Evolutionary conservation across 352 stramenopile genomes (phyloP), one percentile per base, ranked within the genome.

Genomic region (Phytophthora ohioensis): DNA sequence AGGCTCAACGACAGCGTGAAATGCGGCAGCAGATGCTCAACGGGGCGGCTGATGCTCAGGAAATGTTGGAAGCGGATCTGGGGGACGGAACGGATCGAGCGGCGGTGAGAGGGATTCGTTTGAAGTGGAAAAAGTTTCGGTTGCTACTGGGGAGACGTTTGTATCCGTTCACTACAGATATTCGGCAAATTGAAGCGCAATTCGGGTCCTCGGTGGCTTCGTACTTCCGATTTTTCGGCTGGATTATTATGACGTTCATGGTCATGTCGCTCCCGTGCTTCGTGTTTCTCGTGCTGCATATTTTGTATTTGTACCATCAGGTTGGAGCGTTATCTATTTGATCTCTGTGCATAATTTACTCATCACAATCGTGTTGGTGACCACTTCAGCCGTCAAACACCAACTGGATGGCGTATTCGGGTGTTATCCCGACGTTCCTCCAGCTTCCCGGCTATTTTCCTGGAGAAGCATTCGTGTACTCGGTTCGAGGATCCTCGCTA

Each of bases 221-320:
- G 13, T 95, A 95, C 51, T 95, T 94, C 49, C 71, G 79, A 1
- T 94, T 95, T 65, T 91, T 88, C 31, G 71, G 78, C 4, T 95
- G 87, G 87, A 88, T 95, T 56, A 89, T 93, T 53, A 78, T 85
- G 64, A 91, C 83, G 46, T 92, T 91, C 58, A 79, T 88, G 12
- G 58, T 78, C 1, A 75, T 93, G n/a, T 76, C 77, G 0, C 62
- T 90, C 6, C 77, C 85, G 3, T 79, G 78, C 12, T 45, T 85
- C 9, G 75, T 87, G n/a, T 79, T 84, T 5, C 70, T 92, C 36
- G 64, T 89, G 31, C 47, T 88, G 0, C 87, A 95, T 39, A 62
- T 92, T 35, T 41, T 79, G 5, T 69, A 76, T 30, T 62, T 74
- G 57, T 39, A 43, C 45, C 21, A 64, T 1, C 69, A 78, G 72